These are phyloP conservation scores for Bocquillonia castaneifolia DNA, from an alignment of 441 rosid genomes.

Conservation along the genomic window DNA sequence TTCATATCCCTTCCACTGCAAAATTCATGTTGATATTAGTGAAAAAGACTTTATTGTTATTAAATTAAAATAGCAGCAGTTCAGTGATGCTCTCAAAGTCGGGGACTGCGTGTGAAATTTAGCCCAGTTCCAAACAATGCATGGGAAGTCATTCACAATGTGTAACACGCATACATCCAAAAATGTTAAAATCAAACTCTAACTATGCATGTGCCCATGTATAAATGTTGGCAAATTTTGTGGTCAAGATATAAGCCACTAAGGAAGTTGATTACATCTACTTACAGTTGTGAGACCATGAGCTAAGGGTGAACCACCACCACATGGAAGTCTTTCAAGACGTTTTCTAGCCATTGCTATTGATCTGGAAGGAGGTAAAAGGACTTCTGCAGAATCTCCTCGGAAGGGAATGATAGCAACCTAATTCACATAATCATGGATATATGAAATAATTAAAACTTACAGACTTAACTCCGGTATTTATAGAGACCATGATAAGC, in stretches of 20 bases:
- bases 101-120: too few species aligned
- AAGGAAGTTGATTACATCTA: constrained; percentile 17
- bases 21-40: too few species aligned
- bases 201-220: background rate
- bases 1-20: too few species aligned
- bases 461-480: background rate
- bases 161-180: background rate
- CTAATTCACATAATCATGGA: constrained; percentile 35
- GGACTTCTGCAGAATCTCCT: constrained; percentile 94
- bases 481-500: background rate
- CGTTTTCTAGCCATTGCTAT: constrained; percentile 98
- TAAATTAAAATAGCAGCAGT: too few species aligned
- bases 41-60: too few species aligned
- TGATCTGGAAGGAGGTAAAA: constrained; percentile 94
- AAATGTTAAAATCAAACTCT: background rate
- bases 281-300: constrained; percentile 95
- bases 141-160: background rate
- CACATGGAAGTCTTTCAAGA: constrained; percentile 98
- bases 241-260: background rate
- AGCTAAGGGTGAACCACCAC: constrained; percentile 98
- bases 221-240: background rate
- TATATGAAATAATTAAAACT: background rate
- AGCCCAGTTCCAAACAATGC: too few species aligned
- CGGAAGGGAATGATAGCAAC: constrained; percentile 97
- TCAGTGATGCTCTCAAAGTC: too few species aligned